phyloP scores from a whole-genome alignment of 495 filamentous ascomycete species.

The Penicillium odoratum region DNA sequence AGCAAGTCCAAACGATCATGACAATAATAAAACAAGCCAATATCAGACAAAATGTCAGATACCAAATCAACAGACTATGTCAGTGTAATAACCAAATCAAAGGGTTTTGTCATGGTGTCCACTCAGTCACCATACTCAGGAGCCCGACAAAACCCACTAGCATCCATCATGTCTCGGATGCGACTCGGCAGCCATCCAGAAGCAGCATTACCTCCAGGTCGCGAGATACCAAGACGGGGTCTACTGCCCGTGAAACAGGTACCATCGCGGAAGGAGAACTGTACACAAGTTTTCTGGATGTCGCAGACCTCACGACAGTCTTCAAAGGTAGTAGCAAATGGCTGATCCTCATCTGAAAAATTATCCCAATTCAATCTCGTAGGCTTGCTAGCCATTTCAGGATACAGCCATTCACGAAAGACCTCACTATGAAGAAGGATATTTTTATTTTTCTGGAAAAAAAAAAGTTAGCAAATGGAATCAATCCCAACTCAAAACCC shows the following conservation, averaged over 20 bases:
- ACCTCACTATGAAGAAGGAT: slow-evolving; percentile 44
- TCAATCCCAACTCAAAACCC: not conserved
- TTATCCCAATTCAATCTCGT: slow-evolving; percentile 47
- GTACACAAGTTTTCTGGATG: slow-evolving; percentile 28
- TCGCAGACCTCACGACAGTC: slow-evolving; percentile 40
- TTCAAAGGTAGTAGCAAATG: slow-evolving; percentile 29
- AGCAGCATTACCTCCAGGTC: slow-evolving; percentile 15
- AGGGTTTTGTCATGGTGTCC: not conserved
- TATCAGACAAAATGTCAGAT: not conserved
- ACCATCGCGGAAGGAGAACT: slow-evolving; percentile 37
- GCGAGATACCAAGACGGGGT: slow-evolving; percentile 35
- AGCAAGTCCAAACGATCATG: slow-evolving; percentile 3
- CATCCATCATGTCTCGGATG: slow-evolving; percentile 34
- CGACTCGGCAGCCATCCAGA: slow-evolving; percentile 40
- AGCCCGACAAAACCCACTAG: slow-evolving; percentile 32
- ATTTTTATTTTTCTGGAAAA: slow-evolving; percentile 30
- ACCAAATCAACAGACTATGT: not conserved
- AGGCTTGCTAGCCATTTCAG: slow-evolving; percentile 30
- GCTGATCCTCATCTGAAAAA: slow-evolving; percentile 38
- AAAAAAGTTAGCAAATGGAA: not conserved
- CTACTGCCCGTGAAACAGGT: slow-evolving; percentile 35
- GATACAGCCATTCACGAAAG: slow-evolving; percentile 46
- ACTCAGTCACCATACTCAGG: slow-evolving; percentile 32
- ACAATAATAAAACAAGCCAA: slow-evolving; percentile 3
- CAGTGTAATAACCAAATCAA: not conserved